These are phyloP conservation scores for Cyberlindnera veronae DNA, from an alignment of 805 yeast species.

Conservation along the genomic window DNA sequence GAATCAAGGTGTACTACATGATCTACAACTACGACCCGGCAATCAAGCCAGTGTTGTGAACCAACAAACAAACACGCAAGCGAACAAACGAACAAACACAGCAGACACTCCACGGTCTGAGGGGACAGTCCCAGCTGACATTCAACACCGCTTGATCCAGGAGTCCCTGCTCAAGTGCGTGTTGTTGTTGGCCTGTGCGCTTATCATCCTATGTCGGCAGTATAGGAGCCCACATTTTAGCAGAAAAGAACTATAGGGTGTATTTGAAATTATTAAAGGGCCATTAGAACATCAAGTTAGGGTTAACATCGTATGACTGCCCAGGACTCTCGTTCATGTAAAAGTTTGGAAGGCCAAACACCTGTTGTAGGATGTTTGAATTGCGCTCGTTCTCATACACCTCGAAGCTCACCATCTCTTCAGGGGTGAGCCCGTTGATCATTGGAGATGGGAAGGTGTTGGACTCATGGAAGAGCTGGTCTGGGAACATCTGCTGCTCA, in stretches of 20 bases:
- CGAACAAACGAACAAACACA: not conserved
- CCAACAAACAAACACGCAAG: not conserved
- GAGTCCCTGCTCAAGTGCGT: constrained; percentile 4
- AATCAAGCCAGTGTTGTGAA: constrained; percentile 2
- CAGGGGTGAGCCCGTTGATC: constrained; percentile 1
- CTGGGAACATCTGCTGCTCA: too few relatives aligned
- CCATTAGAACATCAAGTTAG: constrained; percentile 12
- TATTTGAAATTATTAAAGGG: too few relatives aligned
- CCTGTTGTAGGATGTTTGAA: constrained; percentile 15
- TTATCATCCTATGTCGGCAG: too few relatives aligned
- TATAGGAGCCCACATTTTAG: too few relatives aligned
- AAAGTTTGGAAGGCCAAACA: constrained; percentile 16
- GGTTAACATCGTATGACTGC: constrained; percentile 2
- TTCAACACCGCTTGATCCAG: constrained; percentile 3
- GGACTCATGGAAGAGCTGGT: too few relatives aligned
- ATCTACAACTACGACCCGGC: constrained; percentile 2
- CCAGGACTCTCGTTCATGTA: constrained; percentile 13
- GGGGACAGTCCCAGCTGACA: constrained; percentile 2
- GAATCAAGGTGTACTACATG: constrained; percentile 3
- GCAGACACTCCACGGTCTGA: not conserved
- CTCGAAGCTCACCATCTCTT: constrained; percentile 6
- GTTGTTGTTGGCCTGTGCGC: constrained; percentile 1
- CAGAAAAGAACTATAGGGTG: too few relatives aligned
- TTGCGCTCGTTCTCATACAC: constrained; percentile 11
- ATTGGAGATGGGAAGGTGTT: too few relatives aligned